Conservation (phyloP, 2,329 filamentous ascomycete genomes). For the Bimuria novae-zelandiae region DNA sequence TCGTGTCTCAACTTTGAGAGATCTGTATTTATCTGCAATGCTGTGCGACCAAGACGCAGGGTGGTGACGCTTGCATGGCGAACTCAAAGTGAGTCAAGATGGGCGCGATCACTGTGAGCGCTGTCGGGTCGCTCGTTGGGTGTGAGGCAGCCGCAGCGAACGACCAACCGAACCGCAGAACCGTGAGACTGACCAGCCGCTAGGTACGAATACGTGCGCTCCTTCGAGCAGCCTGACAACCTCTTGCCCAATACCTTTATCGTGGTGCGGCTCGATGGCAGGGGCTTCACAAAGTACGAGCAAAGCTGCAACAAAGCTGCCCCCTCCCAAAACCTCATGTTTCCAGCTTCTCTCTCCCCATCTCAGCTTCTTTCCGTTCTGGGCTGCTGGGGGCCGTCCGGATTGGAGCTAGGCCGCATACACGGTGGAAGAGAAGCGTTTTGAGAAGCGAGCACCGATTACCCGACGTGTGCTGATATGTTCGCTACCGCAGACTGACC, state of each 20-base stretch:
- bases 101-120: not conserved
- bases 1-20: constrained; percentile 5
- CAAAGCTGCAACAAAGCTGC: no score
- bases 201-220: constrained; percentile 92
- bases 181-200: constrained; percentile 6
- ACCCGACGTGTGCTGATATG: constrained; percentile 7
- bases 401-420: constrained; percentile 10
- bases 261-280: constrained; percentile 89
- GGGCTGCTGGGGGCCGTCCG: constrained; percentile 20
- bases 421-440: constrained; percentile 1
- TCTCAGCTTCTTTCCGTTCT: constrained; percentile 6
- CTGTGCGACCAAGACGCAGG: constrained; percentile 9
- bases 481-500: constrained; percentile 65
- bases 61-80: constrained; percentile 15
- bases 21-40: constrained; percentile 10
- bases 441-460: constrained; percentile 7
- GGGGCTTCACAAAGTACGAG: constrained; percentile 86
- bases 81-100: constrained; percentile 24
- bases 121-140: not conserved
- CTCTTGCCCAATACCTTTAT: constrained; percentile 94
- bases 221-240: constrained; percentile 80
- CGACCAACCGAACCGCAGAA: not conserved
- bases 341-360: not conserved
- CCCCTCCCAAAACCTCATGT: not conserved
- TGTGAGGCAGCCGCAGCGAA: not conserved